A percentile compares a stretch with the other conserved stretches of the same genome.
Evolutionary conservation across 257 asterid genomes (phyloP).

Genomic region (Fraxinus pennsylvanica): DNA sequence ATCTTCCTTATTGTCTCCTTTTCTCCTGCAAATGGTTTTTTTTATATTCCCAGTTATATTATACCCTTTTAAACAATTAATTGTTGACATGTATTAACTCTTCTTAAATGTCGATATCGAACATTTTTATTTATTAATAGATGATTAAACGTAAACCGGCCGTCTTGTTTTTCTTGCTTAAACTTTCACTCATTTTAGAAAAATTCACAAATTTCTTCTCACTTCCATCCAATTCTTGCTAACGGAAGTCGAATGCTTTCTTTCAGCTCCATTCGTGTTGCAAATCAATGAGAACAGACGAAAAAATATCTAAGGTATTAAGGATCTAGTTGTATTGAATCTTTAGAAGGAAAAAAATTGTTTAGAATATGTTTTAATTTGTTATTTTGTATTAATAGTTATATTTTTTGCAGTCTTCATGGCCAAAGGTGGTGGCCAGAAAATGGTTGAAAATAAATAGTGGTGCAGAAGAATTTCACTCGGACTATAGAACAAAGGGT

Average conservation of each 20-base stretch:
- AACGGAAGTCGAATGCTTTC: background rate
- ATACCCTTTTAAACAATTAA: no score
- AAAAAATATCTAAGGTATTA: conserved; percentile 39
- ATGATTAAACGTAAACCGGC: background rate
- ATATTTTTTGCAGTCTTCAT: conserved; percentile 50
- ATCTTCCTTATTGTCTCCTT: conserved; percentile 50
- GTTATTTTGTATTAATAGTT: no score
- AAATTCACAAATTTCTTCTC: conserved; percentile 21
- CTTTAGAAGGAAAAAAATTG: no score
- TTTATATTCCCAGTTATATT: conserved; percentile 23
- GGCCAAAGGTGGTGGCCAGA: conserved; percentile 66
- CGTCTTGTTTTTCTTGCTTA: conserved; percentile 20
- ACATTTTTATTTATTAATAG: conserved; percentile 9
- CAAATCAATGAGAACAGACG: conserved; percentile 53
- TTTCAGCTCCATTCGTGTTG: conserved; percentile 29
- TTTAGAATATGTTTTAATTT: background rate
- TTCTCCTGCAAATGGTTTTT: conserved; percentile 54
- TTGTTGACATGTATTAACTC: no score
- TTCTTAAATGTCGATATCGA: conserved; percentile 20
- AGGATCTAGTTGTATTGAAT: no score
- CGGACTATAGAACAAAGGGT: conserved; percentile 53
- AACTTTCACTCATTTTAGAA: conserved; percentile 9
- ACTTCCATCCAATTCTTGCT: background rate
- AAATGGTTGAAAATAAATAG: conserved; percentile 71
- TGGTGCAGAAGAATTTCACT: conserved; percentile 56